A percentile compares a stretch with the other conserved stretches of the same genome.
These are phyloP conservation scores for Xylariaceae sp. DNA, from an alignment of 2,329 filamentous ascomycete genomes.

Conservation along the genomic window DNA sequence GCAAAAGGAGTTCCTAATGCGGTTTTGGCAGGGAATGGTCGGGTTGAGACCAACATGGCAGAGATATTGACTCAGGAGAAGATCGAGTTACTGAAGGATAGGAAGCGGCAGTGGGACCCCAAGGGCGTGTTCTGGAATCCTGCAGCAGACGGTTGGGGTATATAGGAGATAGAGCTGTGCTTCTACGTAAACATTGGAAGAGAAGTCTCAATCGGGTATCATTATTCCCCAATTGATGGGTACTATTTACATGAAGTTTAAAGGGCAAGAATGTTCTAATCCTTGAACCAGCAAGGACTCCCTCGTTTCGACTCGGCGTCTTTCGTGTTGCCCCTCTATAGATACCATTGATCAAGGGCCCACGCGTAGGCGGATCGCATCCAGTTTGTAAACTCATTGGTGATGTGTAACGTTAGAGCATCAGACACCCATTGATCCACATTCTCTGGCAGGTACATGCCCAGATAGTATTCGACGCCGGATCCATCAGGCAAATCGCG, in stretches of 20 bases:
- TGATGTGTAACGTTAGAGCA: slow-evolving; percentile 3
- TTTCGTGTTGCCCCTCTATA: no score
- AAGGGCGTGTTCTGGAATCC: slow-evolving; percentile 7
- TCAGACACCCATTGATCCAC: not conserved
- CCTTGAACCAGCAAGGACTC: no score
- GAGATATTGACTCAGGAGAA: slow-evolving; percentile 4
- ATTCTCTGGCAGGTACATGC: slow-evolving; percentile 7
- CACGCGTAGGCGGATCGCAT: slow-evolving; percentile 7
- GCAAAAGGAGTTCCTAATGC: slow-evolving; percentile 4
- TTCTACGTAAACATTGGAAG: no score
- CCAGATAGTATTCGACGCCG: slow-evolving; percentile 7
- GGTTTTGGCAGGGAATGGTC: slow-evolving; percentile 5
- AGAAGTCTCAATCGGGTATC: no score
- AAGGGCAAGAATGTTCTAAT: no score
- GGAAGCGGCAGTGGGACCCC: slow-evolving; percentile 3
- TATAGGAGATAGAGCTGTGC: no score
- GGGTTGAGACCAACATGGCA: slow-evolving; percentile 6
- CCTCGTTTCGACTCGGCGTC: no score
- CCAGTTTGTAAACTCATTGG: slow-evolving; percentile 7
- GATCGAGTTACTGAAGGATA: slow-evolving; percentile 4
- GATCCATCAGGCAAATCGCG: slow-evolving; percentile 4
- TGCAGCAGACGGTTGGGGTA: slow-evolving; percentile 24
- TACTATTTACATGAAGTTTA: no score
- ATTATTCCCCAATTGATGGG: no score
- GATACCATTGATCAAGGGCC: no score